phyloP scores from a whole-genome alignment of 495 filamentous ascomycete genomes.

The Jackrogersella multiformis region DNA sequence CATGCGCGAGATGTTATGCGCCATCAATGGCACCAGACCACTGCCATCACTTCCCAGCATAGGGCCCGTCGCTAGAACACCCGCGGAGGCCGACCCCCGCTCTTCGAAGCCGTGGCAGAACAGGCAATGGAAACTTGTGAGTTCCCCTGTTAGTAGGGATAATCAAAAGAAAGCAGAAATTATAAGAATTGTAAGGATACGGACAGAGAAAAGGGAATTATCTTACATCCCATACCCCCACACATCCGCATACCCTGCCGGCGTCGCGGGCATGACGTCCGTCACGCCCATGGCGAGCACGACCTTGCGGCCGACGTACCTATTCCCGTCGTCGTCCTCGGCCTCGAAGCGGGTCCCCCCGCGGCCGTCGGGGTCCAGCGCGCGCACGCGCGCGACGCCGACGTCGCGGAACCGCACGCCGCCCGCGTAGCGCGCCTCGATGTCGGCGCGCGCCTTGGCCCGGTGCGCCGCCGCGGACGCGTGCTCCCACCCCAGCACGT shows the following conservation, averaged over 20 bases:
- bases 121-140: conserved; percentile 44
- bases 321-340: conserved; percentile 42
- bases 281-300: conserved; percentile 58
- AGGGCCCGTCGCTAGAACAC: conserved; percentile 40
- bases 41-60: conserved; percentile 16
- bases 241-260: conserved; percentile 50
- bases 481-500: conserved; percentile 60
- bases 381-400: conserved; percentile 42
- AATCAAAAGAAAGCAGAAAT: not conserved
- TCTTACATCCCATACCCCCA: conserved; percentile 57
- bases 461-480: conserved; percentile 53
- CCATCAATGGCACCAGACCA: conserved; percentile 13
- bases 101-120: conserved; percentile 49
- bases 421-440: conserved; percentile 52
- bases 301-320: conserved; percentile 57
- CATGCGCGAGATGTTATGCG: conserved; percentile 37
- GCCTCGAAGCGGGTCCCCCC: conserved; percentile 45
- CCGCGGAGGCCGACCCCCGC: conserved; percentile 35
- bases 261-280: conserved; percentile 49
- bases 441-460: conserved; percentile 46
- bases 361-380: conserved; percentile 30
- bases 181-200: too few relatives aligned
- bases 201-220: not conserved
- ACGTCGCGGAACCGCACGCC: conserved; percentile 48
- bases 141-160: not conserved